Percentiles rank a stretch among this genome's conserved stretches.
phyloP scores from a whole-genome alignment of 495 filamentous ascomycete genomes.

The Hypoxylon perforatum region DNA sequence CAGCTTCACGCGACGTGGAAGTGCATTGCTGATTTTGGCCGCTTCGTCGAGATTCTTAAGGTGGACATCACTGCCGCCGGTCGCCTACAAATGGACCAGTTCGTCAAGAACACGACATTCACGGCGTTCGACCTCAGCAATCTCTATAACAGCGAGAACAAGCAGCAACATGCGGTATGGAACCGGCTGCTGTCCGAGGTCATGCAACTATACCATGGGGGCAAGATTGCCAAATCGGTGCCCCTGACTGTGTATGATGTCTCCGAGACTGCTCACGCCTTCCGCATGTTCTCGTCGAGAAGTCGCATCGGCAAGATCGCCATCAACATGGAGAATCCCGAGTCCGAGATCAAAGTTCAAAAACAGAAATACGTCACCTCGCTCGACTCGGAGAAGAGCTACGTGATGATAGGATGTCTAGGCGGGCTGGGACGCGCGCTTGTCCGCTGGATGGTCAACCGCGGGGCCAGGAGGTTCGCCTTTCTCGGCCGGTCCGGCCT shows the following conservation, averaged over 20 bases:
- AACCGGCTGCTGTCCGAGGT: too few species aligned
- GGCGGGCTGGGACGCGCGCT: constrained; percentile 70
- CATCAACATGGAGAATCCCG: too few species aligned
- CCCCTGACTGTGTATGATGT: too few species aligned
- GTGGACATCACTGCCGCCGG: constrained; percentile 39
- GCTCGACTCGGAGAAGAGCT: constrained; percentile 39
- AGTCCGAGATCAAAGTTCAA: too few species aligned
- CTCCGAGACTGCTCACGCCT: too few species aligned
- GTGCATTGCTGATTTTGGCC: constrained; percentile 58
- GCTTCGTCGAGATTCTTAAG: constrained; percentile 63
- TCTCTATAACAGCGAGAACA: too few species aligned
- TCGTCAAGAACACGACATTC: constrained; percentile 29
- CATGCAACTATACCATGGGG: too few species aligned
- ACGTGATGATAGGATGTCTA: constrained; percentile 68
- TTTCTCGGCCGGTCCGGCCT: constrained; percentile 64
- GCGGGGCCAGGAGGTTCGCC: constrained; percentile 66
- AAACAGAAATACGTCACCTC: too few species aligned
- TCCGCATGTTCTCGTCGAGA: too few species aligned
- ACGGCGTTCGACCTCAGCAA: constrained; percentile 42
- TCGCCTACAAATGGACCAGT: constrained; percentile 47
- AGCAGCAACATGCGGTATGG: too few species aligned
- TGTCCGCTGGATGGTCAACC: constrained; percentile 65
- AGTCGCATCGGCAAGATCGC: constrained; percentile 26
- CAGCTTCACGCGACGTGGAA: constrained; percentile 57
- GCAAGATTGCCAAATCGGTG: too few species aligned